Evolutionary conservation across 2,329 filamentous ascomycete species (phyloP).

Genomic region (Xylariaceae sp.): DNA sequence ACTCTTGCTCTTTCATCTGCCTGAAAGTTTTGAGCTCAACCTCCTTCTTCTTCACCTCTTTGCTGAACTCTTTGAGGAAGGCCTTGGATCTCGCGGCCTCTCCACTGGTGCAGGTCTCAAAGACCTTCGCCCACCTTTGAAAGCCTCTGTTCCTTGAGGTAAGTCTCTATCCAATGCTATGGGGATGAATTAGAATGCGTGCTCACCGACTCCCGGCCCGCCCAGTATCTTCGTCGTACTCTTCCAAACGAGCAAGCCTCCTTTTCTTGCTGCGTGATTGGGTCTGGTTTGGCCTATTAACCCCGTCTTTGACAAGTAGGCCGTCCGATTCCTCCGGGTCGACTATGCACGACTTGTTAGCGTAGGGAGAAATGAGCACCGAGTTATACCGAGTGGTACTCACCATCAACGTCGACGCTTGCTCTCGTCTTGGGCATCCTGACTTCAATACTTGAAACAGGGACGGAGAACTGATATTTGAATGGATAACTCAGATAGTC

Average conservation of each 20-base stretch:
- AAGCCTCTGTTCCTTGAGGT: slow-evolving; percentile 31
- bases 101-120: slow-evolving; percentile 39
- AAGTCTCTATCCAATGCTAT: background rate
- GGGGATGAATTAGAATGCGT: background rate
- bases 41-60: slow-evolving; percentile 31
- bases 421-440: slow-evolving; percentile 13
- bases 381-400: slow-evolving; percentile 7
- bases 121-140: slow-evolving; percentile 36
- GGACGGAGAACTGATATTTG: background rate
- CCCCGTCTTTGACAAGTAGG: slow-evolving; percentile 10
- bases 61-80: slow-evolving; percentile 39
- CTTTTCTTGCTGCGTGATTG: slow-evolving; percentile 25
- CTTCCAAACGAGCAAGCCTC: slow-evolving; percentile 38
- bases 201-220: slow-evolving; percentile 35
- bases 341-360: slow-evolving; percentile 7
- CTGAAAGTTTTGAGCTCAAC: slow-evolving; percentile 33
- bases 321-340: slow-evolving; percentile 24
- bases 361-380: background rate
- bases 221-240: slow-evolving; percentile 39
- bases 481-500: background rate
- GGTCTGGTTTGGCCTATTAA: slow-evolving; percentile 9
- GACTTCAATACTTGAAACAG: background rate
- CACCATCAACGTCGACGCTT: background rate
- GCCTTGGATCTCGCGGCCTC: slow-evolving; percentile 40
- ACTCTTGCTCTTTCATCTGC: slow-evolving; percentile 34